A percentile compares a stretch with the other conserved stretches of the same genome.
phyloP scores from a whole-genome alignment of 2,329 filamentous ascomycete genomes.

The Bimuria novae-zelandiae region DNA sequence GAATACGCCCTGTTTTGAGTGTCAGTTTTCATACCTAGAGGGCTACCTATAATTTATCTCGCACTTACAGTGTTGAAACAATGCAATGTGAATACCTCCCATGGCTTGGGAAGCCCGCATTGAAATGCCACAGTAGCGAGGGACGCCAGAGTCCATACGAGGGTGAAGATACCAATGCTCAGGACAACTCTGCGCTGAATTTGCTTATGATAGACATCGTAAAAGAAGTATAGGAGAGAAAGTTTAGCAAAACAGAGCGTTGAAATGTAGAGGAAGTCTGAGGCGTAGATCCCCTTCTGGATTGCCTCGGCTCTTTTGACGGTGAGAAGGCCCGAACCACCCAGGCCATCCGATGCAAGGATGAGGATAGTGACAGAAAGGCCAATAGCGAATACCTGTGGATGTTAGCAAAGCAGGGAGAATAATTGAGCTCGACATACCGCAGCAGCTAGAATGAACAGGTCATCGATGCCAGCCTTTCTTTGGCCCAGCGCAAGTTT shows the following conservation, averaged over 20 bases:
- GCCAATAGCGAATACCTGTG: constrained; percentile 31
- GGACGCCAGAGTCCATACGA: constrained; percentile 34
- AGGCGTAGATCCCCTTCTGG: constrained; percentile 40
- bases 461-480: constrained; percentile 30
- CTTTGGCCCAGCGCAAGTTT: constrained; percentile 32
- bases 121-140: constrained; percentile 33
- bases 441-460: constrained; percentile 37
- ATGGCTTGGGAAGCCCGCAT: constrained; percentile 37
- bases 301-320: constrained; percentile 24
- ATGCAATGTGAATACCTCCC: constrained; percentile 30
- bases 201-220: constrained; percentile 22
- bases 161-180: constrained; percentile 27
- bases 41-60: no score
- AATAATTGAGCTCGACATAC: constrained; percentile 19
- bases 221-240: constrained; percentile 36
- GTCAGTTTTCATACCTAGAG: constrained; percentile 17
- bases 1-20: constrained; percentile 29
- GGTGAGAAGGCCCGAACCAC: constrained; percentile 19
- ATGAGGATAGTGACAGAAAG: constrained; percentile 32
- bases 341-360: constrained; percentile 33
- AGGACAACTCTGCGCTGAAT: constrained; percentile 26
- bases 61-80: constrained; percentile 38
- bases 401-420: constrained; percentile 11
- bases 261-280: constrained; percentile 39
- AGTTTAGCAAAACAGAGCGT: constrained; percentile 38